Percentiles rank a stretch among this genome's conserved stretches.
These are phyloP conservation scores for Mortierella claussenii DNA, from an alignment of 192 early-diverging fungal genomes.

Conservation along the genomic window DNA sequence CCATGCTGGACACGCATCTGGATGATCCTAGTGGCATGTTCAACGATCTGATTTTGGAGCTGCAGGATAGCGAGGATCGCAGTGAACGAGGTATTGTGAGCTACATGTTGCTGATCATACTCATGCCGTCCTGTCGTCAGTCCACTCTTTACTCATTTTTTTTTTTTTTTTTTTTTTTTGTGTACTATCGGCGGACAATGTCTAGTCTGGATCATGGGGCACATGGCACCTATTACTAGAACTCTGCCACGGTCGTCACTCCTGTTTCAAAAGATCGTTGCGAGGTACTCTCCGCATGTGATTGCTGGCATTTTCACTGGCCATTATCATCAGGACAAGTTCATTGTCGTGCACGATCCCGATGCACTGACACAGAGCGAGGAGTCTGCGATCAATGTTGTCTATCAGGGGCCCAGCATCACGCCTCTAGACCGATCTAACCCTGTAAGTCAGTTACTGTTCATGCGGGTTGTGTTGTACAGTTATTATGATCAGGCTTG, in stretches of 20 bases:
- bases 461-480: no score
- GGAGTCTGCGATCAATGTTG: constrained; percentile 53
- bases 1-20: constrained; percentile 54
- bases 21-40: constrained; percentile 62
- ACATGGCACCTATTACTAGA: constrained; percentile 59
- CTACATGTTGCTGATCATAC: no score
- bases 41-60: constrained; percentile 56
- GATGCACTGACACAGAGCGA: constrained; percentile 28
- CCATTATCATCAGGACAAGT: constrained; percentile 63
- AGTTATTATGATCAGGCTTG: no score
- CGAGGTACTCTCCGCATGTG: constrained; percentile 63
- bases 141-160: no score
- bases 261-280: constrained; percentile 62
- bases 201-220: constrained; percentile 66
- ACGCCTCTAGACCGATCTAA: constrained; percentile 60
- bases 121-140: no score
- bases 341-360: constrained; percentile 59
- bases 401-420: constrained; percentile 61
- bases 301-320: constrained; percentile 66
- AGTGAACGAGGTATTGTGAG: constrained; percentile 51
- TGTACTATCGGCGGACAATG: not conserved
- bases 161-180: not conserved
- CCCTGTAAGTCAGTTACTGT: constrained; percentile 61
- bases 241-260: constrained; percentile 58
- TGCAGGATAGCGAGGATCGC: constrained; percentile 61